Percentiles rank a stretch among this genome's conserved stretches.
These are phyloP conservation scores for Fusarium caatingaense DNA, from an alignment of 2,329 filamentous ascomycete genomes.

Conservation along the genomic window DNA sequence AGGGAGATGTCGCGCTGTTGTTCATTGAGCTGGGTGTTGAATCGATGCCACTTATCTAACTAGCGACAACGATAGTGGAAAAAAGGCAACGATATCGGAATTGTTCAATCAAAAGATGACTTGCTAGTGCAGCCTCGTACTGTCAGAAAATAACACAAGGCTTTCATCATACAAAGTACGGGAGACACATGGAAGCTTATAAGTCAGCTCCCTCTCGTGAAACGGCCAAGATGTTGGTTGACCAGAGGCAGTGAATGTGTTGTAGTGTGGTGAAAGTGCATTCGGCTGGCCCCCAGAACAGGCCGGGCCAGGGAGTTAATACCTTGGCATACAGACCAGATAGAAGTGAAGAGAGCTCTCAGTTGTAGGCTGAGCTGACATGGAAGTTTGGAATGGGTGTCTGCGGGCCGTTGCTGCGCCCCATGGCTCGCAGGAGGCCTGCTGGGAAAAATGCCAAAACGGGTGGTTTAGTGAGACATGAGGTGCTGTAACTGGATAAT, in stretches of 20 bases:
- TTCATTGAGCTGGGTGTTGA: slow-evolving; percentile 19
- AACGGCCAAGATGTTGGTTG: slow-evolving; percentile 17
- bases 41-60: not conserved
- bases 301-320: slow-evolving; percentile 24
- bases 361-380: slow-evolving; percentile 10
- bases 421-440: slow-evolving; percentile 36
- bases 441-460: slow-evolving; percentile 7
- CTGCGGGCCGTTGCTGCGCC: slow-evolving; percentile 32
- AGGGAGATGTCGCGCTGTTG: slow-evolving; percentile 29
- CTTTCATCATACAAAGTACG: slow-evolving; percentile 31
- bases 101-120: slow-evolving; percentile 10
- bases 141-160: slow-evolving; percentile 22
- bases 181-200: slow-evolving; percentile 28
- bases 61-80: not conserved
- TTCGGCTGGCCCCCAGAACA: slow-evolving; percentile 30
- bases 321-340: slow-evolving; percentile 4
- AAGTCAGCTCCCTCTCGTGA: slow-evolving; percentile 28
- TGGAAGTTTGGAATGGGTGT: slow-evolving; percentile 8
- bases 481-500: slow-evolving; percentile 21
- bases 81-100: slow-evolving; percentile 5
- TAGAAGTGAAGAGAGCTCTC: not conserved
- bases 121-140: slow-evolving; percentile 22
- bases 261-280: slow-evolving; percentile 2
- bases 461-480: slow-evolving; percentile 18
- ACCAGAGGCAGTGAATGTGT: slow-evolving; percentile 28